A percentile compares a stretch with the other conserved stretches of the same genome.
Evolutionary conservation across 2,329 filamentous ascomycete species (phyloP).

Genomic region (Aspergillus vadensis): DNA sequence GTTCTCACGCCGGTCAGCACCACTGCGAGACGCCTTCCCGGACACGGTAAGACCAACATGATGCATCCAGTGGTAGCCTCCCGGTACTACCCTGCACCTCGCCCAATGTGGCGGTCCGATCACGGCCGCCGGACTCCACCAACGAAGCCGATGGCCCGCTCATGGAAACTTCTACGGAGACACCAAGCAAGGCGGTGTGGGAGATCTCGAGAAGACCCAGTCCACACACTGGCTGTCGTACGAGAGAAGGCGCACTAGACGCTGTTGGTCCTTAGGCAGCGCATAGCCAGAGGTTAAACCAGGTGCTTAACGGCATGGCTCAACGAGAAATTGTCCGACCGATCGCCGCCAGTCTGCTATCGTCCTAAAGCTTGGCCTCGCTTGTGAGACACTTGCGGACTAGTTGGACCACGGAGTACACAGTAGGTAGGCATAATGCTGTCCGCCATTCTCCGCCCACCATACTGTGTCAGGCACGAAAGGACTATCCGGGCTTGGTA

Average conservation of each 20-base stretch:
- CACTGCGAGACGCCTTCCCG: not conserved
- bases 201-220: not conserved
- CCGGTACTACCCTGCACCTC: constrained; percentile 20
- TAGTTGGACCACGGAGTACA: not conserved
- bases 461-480: not conserved
- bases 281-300: constrained; percentile 3
- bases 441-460: not conserved
- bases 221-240: not conserved
- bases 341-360: constrained; percentile 8
- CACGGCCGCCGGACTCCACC: constrained; percentile 23
- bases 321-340: constrained; percentile 12
- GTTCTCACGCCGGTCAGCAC: not conserved
- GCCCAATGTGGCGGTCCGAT: constrained; percentile 31
- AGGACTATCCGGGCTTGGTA: not conserved
- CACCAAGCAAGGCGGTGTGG: constrained; percentile 19
- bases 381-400: constrained; percentile 6
- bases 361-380: constrained; percentile 22
- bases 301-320: constrained; percentile 4
- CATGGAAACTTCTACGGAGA: constrained; percentile 30
- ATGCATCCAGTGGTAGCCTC: constrained; percentile 13
- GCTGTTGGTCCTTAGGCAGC: constrained; percentile 6
- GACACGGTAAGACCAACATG: constrained; percentile 5
- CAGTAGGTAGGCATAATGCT: no score
- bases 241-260: constrained; percentile 2
- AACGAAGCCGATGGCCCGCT: constrained; percentile 26